Evolutionary conservation across 192 early-diverging fungal species (phyloP), one percentile per base, ranked within the genome.

Genomic region (Polychytrium aggregatum): DNA sequence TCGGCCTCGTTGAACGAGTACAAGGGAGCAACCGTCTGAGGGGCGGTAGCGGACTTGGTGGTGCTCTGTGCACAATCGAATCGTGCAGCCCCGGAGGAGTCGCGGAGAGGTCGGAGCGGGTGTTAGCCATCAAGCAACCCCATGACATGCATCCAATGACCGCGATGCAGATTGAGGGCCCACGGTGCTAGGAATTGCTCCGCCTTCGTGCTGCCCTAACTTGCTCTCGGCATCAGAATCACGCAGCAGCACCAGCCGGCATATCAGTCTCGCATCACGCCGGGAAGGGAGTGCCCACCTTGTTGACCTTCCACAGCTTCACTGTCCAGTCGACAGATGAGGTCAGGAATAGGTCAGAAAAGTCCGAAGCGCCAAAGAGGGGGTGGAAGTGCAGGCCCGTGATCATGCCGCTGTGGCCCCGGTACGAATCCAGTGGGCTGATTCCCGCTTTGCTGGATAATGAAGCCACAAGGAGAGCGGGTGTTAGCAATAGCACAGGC

Each of bases 281-380:
- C n/a, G n/a, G n/a, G n/a, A n/a, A n/a, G n/a, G n/a, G n/a, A n/a
- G n/a, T n/a, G n/a, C n/a, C n/a, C n/a, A n/a, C n/a, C n/a, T n/a
- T n/a, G n/a, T n/a, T n/a, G n/a, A n/a, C 81, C 47, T 85, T 74
- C 96, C 96, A 99, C 14, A 99, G 65, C 46, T 95, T 92, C 54
- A 92, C 83, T 1, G 92, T 92, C 96, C 96, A 99, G 61, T 99
- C 96, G 2, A 92, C 84, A 9, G 86, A 89, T 29, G 76, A 73
- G 7, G 92, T 96, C 43, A 99, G 53, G 54, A 88, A 97, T 37
- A 98, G 57, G 60, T 99, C 90, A 4, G 86, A 75, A 59, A 92
- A 92, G 52, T 93, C 90, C 21, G 73, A 58, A n/a, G 83, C 76
- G 7, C 83, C 85, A 44, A 66, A 55, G 8, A 76, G 36, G 25